Conservation (phyloP, 306 rosid species). For the Cyclanthera cordifolia region DNA sequence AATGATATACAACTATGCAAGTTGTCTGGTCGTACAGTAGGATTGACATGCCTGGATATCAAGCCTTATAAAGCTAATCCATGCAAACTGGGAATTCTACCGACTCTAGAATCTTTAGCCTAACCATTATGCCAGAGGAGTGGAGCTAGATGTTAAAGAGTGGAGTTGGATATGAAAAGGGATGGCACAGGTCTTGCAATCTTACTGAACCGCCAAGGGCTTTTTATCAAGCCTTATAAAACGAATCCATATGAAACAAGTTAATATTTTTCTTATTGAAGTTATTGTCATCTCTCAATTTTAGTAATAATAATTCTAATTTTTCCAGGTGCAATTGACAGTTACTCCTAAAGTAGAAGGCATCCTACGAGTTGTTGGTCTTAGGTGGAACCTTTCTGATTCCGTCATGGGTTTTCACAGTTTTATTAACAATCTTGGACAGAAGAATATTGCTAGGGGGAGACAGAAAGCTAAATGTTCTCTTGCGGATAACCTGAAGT, state of each 20-base stretch:
- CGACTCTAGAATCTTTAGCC: background rate
- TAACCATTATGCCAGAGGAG: background rate
- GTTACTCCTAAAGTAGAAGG: conserved; percentile 77
- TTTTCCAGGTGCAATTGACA: conserved; percentile 69
- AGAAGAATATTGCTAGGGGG: conserved; percentile 44
- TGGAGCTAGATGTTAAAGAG: too few species aligned
- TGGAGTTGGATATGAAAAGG: too few species aligned
- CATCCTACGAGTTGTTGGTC: conserved; percentile 65
- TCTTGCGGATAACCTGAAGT: conserved; percentile 48
- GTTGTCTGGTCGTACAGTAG: background rate
- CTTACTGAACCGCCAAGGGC: too few species aligned
- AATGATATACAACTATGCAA: too few species aligned
- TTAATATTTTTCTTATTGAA: background rate
- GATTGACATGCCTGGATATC: conserved; percentile 1
- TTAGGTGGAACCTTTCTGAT: conserved; percentile 78
- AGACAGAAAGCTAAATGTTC: conserved; percentile 37
- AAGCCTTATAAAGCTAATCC: background rate
- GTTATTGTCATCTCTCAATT: background rate
- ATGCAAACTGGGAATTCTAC: background rate
- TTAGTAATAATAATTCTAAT: background rate
- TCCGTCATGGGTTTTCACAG: conserved; percentile 62
- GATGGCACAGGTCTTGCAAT: too few species aligned
- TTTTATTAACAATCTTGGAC: conserved; percentile 45
- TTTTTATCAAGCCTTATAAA: too few species aligned
- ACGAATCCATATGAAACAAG: too few species aligned